These are phyloP conservation scores for Hanseniaspora osmophila DNA, from an alignment of 805 yeast species.

Conservation along the genomic window DNA sequence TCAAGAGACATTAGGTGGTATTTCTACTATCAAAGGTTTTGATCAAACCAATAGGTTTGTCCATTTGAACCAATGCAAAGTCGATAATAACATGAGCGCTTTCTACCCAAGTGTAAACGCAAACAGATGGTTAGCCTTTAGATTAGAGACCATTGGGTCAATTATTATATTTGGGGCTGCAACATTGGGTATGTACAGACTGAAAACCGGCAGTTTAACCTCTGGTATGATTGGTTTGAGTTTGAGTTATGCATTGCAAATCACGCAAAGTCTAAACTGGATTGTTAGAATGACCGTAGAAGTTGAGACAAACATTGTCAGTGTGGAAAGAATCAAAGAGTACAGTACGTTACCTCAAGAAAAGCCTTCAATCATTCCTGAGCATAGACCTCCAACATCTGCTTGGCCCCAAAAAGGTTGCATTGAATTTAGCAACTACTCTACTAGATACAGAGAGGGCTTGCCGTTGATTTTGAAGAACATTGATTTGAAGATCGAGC, in stretches of 20 bases:
- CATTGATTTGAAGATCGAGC: constrained; percentile 46
- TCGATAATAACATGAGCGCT: constrained; percentile 83
- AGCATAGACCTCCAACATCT: constrained; percentile 45
- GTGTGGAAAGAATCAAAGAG: constrained; percentile 88
- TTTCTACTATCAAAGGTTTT: constrained; percentile 63
- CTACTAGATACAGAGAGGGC: constrained; percentile 74
- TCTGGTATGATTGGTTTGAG: constrained; percentile 93
- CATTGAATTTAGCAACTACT: constrained; percentile 53
- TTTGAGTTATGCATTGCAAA: constrained; percentile 81
- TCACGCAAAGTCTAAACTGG: constrained; percentile 92
- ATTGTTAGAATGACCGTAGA: constrained; percentile 98
- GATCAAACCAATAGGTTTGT: constrained; percentile 49
- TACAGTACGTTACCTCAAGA: constrained; percentile 71
- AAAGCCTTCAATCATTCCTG: constrained; percentile 60
- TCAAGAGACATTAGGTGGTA: constrained; percentile 70
- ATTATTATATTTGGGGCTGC: constrained; percentile 78
- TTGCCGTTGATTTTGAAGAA: constrained; percentile 66
- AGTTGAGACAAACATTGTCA: constrained; percentile 92
- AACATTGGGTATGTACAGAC: constrained; percentile 58
- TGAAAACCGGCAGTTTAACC: constrained; percentile 53
- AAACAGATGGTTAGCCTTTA: constrained; percentile 93
- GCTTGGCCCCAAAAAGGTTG: constrained; percentile 65
- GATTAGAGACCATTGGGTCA: constrained; percentile 85
- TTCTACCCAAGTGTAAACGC: constrained; percentile 85
- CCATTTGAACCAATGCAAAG: constrained; percentile 49